These are phyloP conservation scores for Apiospora malaysiana DNA, from an alignment of 2,329 filamentous ascomycete genomes.

Conservation along the genomic window DNA sequence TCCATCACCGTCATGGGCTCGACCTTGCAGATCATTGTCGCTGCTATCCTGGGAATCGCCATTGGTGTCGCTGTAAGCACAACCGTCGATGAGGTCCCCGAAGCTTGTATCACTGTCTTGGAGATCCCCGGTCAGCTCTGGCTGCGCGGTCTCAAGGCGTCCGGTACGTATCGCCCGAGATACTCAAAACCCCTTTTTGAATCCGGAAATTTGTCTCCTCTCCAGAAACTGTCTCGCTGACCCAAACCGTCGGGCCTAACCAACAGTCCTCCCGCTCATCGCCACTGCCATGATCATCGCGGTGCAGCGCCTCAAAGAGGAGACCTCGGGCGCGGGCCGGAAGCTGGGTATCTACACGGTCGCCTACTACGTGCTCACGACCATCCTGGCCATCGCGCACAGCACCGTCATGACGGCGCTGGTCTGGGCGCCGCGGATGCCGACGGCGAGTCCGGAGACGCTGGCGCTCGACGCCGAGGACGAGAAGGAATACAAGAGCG, in stretches of 20 bases:
- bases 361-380: conserved; percentile 56
- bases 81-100: conserved; percentile 48
- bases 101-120: conserved; percentile 48
- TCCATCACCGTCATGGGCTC: conserved; percentile 49
- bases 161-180: conserved; percentile 43
- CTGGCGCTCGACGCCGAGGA: conserved; percentile 33
- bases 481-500: conserved; percentile 36
- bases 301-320: conserved; percentile 52
- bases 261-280: conserved; percentile 56
- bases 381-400: conserved; percentile 54
- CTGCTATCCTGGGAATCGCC: conserved; percentile 53
- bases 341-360: conserved; percentile 55
- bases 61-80: conserved; percentile 54
- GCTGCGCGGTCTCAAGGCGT: conserved; percentile 54
- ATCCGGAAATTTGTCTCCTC: too few species aligned
- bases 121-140: conserved; percentile 56
- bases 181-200: too few species aligned
- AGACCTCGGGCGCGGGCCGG: conserved; percentile 47
- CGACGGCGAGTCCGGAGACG: conserved; percentile 39
- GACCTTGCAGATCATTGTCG: conserved; percentile 55
- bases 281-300: conserved; percentile 58
- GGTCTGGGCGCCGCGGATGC: conserved; percentile 55
- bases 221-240: neutral
- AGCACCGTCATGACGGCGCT: conserved; percentile 52
- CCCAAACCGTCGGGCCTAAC: too few species aligned